Evolutionary conservation across 2,329 filamentous ascomycete species (phyloP).

Genomic region (Cladobotryum mycophilum): DNA sequence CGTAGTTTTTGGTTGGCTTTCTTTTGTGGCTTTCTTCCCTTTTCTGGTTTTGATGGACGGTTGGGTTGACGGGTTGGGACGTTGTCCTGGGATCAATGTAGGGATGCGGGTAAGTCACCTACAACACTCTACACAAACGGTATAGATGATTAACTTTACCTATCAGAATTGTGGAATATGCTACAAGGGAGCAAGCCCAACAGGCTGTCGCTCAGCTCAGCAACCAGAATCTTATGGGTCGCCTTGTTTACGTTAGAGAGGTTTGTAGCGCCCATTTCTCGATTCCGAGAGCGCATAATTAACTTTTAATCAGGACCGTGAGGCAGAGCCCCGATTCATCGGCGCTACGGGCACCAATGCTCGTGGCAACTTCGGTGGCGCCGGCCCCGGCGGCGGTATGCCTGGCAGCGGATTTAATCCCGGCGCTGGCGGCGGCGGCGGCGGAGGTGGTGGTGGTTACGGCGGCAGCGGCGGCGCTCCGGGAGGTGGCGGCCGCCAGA

Average conservation of each 20-base stretch:
- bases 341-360: constrained; percentile 56
- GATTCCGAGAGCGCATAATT: neutral
- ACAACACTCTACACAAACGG: neutral
- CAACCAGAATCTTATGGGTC: constrained; percentile 98
- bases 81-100: constrained; percentile 83
- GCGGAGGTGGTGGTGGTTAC: constrained; percentile 43
- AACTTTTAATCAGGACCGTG: constrained; percentile 65
- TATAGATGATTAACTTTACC: neutral
- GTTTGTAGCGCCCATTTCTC: constrained; percentile 42
- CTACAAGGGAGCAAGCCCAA: constrained; percentile 97
- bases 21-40: constrained; percentile 65
- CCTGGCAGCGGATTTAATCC: constrained; percentile 50
- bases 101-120: constrained; percentile 91
- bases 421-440: constrained; percentile 43
- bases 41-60: constrained; percentile 69
- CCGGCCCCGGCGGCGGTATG: constrained; percentile 53
- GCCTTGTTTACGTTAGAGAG: constrained; percentile 97
- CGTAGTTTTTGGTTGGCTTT: constrained; percentile 80
- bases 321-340: constrained; percentile 94
- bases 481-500: constrained; percentile 66
- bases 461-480: constrained; percentile 42
- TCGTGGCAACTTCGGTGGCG: constrained; percentile 31
- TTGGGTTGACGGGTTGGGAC: constrained; percentile 99
- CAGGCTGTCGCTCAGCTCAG: constrained; percentile 94
- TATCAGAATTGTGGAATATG: constrained; percentile 98